Evolutionary conservation across 768 basidiomycete genomes (phyloP).

Genomic region (Trametes sanguinea): DNA sequence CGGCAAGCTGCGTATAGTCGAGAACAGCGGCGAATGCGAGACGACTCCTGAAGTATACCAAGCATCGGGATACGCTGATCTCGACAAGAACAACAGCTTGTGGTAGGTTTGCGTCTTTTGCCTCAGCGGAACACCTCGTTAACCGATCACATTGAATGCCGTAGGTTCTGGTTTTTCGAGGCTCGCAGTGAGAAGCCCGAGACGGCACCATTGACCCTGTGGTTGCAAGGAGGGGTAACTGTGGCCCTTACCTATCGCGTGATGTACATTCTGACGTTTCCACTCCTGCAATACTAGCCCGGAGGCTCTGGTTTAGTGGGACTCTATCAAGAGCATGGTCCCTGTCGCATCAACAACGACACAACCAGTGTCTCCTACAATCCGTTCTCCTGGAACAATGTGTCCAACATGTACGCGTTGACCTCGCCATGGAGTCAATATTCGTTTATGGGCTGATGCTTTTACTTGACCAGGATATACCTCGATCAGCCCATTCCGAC

Average conservation of each 20-base stretch:
- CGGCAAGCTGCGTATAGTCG: constrained; percentile 46
- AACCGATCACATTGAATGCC: neutral
- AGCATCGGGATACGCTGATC: constrained; percentile 64
- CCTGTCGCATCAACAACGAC: constrained; percentile 51
- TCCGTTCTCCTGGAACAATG: constrained; percentile 59
- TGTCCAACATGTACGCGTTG: constrained; percentile 44
- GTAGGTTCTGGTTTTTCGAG: constrained; percentile 73
- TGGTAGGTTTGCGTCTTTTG: constrained; percentile 40
- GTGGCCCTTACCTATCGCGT: too few species aligned
- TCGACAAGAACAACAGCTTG: constrained; percentile 54
- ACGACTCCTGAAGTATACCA: constrained; percentile 60
- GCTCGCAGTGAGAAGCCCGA: constrained; percentile 59
- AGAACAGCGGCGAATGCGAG: constrained; percentile 66
- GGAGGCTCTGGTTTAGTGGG: constrained; percentile 41
- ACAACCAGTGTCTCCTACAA: constrained; percentile 50
- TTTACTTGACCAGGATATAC: constrained; percentile 38
- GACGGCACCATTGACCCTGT: constrained; percentile 62
- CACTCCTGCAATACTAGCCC: constrained; percentile 28
- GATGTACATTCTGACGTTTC: too few species aligned
- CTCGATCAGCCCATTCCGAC: constrained; percentile 65
- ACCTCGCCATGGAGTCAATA: too few species aligned
- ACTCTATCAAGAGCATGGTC: constrained; percentile 44
- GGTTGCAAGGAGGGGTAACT: constrained; percentile 60
- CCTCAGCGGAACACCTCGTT: neutral
- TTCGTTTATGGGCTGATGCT: too few species aligned